These are phyloP conservation scores for Fusarium staphyleae DNA, from an alignment of 2,329 filamentous ascomycete species.

Conservation along the genomic window DNA sequence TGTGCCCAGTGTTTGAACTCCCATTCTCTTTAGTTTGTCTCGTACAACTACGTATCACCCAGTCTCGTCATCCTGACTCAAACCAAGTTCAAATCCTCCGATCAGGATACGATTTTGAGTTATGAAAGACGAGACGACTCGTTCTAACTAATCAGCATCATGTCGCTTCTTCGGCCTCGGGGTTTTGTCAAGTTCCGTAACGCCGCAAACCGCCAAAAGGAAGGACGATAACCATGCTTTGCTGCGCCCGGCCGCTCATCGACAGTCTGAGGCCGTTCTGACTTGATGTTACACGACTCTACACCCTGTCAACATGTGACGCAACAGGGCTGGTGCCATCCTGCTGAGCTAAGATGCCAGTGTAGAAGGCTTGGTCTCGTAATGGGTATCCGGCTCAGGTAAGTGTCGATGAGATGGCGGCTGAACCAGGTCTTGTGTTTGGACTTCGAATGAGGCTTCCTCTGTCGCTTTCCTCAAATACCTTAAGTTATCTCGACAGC, in stretches of 20 bases:
- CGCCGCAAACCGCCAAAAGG: slow-evolving; percentile 21
- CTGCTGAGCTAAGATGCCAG: background rate
- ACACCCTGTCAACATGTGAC: slow-evolving; percentile 10
- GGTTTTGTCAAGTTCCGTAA: slow-evolving; percentile 26
- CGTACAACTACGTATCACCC: slow-evolving; percentile 8
- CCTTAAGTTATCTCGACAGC: no score
- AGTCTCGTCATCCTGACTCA: slow-evolving; percentile 21
- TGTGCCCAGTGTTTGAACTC: background rate
- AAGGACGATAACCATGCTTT: slow-evolving; percentile 5
- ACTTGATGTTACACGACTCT: slow-evolving; percentile 15
- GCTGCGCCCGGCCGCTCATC: slow-evolving; percentile 1
- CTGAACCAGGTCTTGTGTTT: no score
- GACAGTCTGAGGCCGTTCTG: background rate
- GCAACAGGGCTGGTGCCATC: slow-evolving; percentile 5
- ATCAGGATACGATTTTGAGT: background rate
- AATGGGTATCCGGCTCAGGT: background rate
- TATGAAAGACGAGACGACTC: no score
- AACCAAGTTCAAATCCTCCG: background rate
- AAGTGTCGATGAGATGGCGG: no score
- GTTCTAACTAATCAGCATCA: background rate
- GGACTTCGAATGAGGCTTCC: no score
- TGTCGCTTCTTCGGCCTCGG: slow-evolving; percentile 23
- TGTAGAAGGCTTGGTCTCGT: background rate
- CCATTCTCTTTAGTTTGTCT: background rate
- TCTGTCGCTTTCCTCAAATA: no score